Percentiles rank a stretch among this genome's conserved stretches.
Conservation (phyloP, 805 yeast genomes). For the Teunomyces aglyptinius region DNA sequence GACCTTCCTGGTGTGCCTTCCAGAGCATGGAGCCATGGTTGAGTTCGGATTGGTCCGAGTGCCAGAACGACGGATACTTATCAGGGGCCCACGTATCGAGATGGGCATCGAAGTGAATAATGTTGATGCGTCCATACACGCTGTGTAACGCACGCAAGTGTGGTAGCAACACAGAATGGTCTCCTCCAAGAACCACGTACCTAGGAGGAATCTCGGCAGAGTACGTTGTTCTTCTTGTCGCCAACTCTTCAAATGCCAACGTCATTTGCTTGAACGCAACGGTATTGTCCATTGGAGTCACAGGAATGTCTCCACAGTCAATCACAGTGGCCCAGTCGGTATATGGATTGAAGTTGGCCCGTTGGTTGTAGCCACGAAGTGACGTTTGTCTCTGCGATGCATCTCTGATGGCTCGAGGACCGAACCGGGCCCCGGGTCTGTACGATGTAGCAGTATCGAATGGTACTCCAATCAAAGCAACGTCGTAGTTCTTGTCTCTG, state of each 20-base stretch:
- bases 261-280: conserved; percentile 56
- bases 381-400: conserved; percentile 72
- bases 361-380: conserved; percentile 65
- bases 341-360: conserved; percentile 59
- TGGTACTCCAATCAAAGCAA: conserved; percentile 76
- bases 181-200: conserved; percentile 76
- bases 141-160: conserved; percentile 63
- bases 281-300: conserved; percentile 57
- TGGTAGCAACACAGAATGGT: conserved; percentile 74
- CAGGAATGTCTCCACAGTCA: conserved; percentile 60
- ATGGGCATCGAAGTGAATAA: conserved; percentile 84
- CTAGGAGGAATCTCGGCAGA: conserved; percentile 46
- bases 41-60: conserved; percentile 54
- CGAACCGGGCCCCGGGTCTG: conserved; percentile 81
- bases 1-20: conserved; percentile 73
- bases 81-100: conserved; percentile 79
- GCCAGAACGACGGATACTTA: conserved; percentile 64
- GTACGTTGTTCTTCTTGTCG: conserved; percentile 37
- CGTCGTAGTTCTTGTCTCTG: conserved; percentile 52
- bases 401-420: conserved; percentile 68
- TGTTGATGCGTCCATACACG: conserved; percentile 64
- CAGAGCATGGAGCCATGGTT: conserved; percentile 88
- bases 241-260: conserved; percentile 53
- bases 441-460: conserved; percentile 81
- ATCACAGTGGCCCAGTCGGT: conserved; percentile 46